phyloP scores from a whole-genome alignment of 2,329 filamentous ascomycete species.

The Ceratocystis eucalypticola region DNA sequence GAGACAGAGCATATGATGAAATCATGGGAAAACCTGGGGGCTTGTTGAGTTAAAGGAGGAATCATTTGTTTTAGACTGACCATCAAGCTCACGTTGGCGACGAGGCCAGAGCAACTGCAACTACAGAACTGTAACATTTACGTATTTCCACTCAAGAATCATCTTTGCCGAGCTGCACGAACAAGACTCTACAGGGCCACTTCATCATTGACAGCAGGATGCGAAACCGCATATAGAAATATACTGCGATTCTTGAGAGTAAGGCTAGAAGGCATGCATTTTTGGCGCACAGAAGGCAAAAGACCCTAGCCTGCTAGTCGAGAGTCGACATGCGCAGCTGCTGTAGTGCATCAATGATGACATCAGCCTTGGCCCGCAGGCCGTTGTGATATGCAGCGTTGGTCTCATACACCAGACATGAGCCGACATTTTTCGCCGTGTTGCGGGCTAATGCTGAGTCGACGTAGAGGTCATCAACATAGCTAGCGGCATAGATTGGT shows the following conservation, averaged over 20 bases:
- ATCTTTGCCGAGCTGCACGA: not conserved
- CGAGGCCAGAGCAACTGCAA: not conserved
- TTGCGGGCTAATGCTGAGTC: slow-evolving; percentile 60
- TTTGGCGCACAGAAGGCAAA: not conserved
- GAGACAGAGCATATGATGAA: slow-evolving; percentile 17
- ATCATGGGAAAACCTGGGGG: slow-evolving; percentile 19
- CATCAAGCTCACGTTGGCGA: not conserved
- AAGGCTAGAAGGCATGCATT: not conserved
- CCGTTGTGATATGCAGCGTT: slow-evolving; percentile 83
- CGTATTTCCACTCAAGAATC: not conserved
- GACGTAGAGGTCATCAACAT: slow-evolving; percentile 85
- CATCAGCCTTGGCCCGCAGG: slow-evolving; percentile 56
- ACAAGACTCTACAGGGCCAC: not conserved
- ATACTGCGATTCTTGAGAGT: not conserved
- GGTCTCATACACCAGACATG: slow-evolving; percentile 68
- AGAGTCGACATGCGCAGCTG: slow-evolving; percentile 34
- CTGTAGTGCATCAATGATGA: slow-evolving; percentile 46
- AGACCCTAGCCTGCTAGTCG: slow-evolving; percentile 10
- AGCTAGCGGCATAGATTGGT: slow-evolving; percentile 74
- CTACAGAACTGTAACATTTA: not conserved
- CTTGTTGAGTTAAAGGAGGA: slow-evolving; percentile 7
- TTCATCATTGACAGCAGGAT: not conserved
- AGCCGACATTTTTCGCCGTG: slow-evolving; percentile 61
- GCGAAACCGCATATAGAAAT: not conserved
- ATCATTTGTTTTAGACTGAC: not conserved